Base-by-base conservation (phyloP, 768 basidiomycete genomes). In the Chalciporus sphaerocephalus region DNA sequence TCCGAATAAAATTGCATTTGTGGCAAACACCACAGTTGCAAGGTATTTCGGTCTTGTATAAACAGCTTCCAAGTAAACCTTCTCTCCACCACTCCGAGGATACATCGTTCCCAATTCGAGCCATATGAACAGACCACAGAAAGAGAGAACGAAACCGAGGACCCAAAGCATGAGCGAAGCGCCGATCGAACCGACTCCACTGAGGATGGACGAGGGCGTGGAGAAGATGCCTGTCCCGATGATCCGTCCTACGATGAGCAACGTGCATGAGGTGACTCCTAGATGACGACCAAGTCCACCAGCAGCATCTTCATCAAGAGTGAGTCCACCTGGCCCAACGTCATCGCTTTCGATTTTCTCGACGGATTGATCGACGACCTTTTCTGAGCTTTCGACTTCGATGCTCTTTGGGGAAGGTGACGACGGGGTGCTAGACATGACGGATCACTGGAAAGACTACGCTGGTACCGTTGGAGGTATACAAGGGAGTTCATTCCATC, bases 171-270 rank as follows among this genome's bases (percentile, higher is more conserved):
- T 74, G 39, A 82, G 64, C 0, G 79, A 80, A 1, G 80, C 79
- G 16, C 80, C 81, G 15, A 81, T 64, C 5, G 78, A 80, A 11
- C 74, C 75, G 0, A 81, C 80, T 0, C 77, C 75, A 0, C 61
- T 68, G 23, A 83, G 70, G 53, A 83, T 81, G 1, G 75, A 76
- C 0, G 79, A 79, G 0, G 80, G 81, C 0, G 80, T 81, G 1
- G 78, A 78, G 63, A 81, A 82, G 48, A 83, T 81, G n/a, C 79
- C 80, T 0, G 80, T 82, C 0, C 80, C 79, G 51, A 81, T 80
- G 46, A 82, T 78, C 20, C 72, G 69, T 0, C 79, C 79, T 21
- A 80, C 72, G 27, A 79, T 79, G 17, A 79, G 65, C 52, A 80
- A 69, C 0, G 79, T 80, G 48, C 78, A 80, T 35, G 72, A 76